Evolutionary conservation across 106 monocot species (phyloP), one percentile per base, ranked within the genome.

Genomic region (Chionographis japonica): DNA sequence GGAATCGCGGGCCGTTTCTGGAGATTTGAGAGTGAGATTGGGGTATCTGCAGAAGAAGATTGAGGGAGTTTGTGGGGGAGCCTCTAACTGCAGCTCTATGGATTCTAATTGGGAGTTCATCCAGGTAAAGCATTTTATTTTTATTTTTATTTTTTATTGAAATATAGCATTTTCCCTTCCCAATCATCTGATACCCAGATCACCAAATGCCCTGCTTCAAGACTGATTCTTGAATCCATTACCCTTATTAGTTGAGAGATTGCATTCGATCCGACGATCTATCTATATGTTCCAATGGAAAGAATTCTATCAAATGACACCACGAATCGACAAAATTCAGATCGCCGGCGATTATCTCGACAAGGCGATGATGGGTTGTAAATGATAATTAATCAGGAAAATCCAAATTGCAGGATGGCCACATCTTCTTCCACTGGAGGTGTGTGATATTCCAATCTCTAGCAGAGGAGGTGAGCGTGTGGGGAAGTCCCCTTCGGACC

Each of bases 401-500:
- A 42, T 66, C 42, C n/a, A n/a, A 16, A 12, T 68, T 63, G 58
- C 78, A 95, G 94, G 74, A 77, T 12, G 81, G 74, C 6, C 56
- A 72, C 2, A 69, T 80, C 39, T 68, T 84, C 50, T 80, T 88
- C 71, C 77, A 78, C 40, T 79, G 81, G 83, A 85, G 67, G 43
- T 92, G 91, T 65, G 70, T 77, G 14, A 35, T 90, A 2, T 80
- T 80, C 80, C 65, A 74, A 65, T 86, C 88, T 13, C 37, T 65
- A 4, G 64, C 67, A 40, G 91, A 95, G 59, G 79, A 88, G 68
- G 74, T 91, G 39, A 91, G 72, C 49, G 61, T 91, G 2, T 91
- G 91, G 91, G 91, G 95, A 2, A 88, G 81, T 56, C 88, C 88
- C 39, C 63, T 95, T 12, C 66, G 74, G 54, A 85, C 79, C 5